Conservation (phyloP, 2,329 filamentous ascomycete species). For the Paecilomyces dactylethromorphus region DNA sequence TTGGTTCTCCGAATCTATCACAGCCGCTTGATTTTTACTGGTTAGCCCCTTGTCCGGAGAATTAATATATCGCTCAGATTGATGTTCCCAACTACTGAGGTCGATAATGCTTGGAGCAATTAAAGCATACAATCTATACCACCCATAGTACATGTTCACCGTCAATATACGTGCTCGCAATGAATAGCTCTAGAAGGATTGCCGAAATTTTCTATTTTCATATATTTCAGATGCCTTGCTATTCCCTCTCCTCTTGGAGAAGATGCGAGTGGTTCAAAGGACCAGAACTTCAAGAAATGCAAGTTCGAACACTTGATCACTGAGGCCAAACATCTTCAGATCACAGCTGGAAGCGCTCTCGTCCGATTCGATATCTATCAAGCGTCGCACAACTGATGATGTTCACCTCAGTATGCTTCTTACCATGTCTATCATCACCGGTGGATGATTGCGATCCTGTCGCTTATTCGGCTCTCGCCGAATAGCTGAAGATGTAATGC, state of each 20-base stretch:
- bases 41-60: not conserved
- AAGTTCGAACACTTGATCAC: too few species aligned
- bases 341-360: not conserved
- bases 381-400: not conserved
- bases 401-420: not conserved
- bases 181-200: not conserved
- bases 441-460: constrained; percentile 9
- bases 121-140: not conserved
- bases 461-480: constrained; percentile 2
- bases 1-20: not conserved
- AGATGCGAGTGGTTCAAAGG: too few species aligned
- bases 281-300: too few species aligned
- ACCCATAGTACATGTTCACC: not conserved
- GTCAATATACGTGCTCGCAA: not conserved
- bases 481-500: constrained; percentile 5
- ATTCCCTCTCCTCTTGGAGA: too few species aligned
- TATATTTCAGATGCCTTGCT: not conserved
- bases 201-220: not conserved
- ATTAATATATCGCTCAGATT: not conserved
- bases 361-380: not conserved
- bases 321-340: not conserved
- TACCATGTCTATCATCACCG: not conserved
- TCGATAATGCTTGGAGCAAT: not conserved
- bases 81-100: not conserved
- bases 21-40: not conserved